These are phyloP conservation scores for Lachancea sp. DNA, from an alignment of 805 yeast species.

Conservation along the genomic window DNA sequence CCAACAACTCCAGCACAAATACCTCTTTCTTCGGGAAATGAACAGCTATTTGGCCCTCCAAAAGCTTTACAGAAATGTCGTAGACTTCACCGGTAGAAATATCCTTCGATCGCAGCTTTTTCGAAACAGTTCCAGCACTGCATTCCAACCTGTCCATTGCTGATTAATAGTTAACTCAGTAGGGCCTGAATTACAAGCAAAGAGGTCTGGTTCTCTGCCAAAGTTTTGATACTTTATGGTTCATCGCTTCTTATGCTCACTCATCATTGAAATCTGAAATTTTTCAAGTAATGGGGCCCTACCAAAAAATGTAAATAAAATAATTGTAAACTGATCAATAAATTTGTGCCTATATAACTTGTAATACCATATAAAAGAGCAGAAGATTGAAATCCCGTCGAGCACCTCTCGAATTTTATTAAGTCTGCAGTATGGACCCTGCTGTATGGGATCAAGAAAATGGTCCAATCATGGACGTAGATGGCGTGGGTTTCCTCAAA, in stretches of 20 bases:
- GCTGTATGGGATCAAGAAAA: background rate
- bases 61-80: conserved; percentile 29
- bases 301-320: background rate
- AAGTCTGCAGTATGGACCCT: conserved; percentile 3
- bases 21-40: conserved; percentile 49
- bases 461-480: conserved; percentile 26
- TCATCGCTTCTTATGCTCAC: too few species aligned
- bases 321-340: background rate
- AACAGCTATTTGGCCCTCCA: conserved; percentile 33
- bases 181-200: too few species aligned
- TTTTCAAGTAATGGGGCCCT: too few species aligned
- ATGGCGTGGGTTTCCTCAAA: conserved; percentile 22
- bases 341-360: too few species aligned
- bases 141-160: background rate
- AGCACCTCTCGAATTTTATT: background rate
- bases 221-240: background rate
- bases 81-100: conserved; percentile 40
- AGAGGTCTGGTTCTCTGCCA: too few species aligned
- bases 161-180: background rate
- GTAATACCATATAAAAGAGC: too few species aligned
- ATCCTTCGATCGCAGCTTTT: conserved; percentile 49
- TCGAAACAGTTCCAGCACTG: conserved; percentile 39
- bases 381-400: background rate
- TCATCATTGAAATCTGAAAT: conserved; percentile 1
- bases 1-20: conserved; percentile 53